A percentile compares a stretch with the other conserved stretches of the same genome.
These are phyloP conservation scores for Penicillium ochrochloron DNA, from an alignment of 495 filamentous ascomycete species.

Conservation along the genomic window DNA sequence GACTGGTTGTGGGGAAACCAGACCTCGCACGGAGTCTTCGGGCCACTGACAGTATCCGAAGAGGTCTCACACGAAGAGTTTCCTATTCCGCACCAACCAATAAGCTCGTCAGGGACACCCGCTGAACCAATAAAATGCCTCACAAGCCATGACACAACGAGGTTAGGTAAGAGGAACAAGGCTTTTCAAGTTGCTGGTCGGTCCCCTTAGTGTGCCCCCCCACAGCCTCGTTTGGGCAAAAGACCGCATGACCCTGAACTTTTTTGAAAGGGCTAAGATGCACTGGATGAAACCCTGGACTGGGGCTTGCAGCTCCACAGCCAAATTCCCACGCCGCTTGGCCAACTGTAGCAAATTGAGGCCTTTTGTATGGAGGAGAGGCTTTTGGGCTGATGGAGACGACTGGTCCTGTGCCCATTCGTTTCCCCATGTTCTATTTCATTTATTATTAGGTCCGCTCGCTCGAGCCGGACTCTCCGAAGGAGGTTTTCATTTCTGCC, in stretches of 20 bases:
- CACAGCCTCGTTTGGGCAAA: conserved; percentile 23
- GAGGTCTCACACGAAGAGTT: conserved; percentile 9
- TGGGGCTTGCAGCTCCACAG: conserved; percentile 18
- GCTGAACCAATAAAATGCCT: conserved; percentile 1
- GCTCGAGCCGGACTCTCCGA: conserved; percentile 9
- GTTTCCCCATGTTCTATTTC: conserved; percentile 26
- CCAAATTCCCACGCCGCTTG: conserved; percentile 6
- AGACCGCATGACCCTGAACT: conserved; percentile 24
- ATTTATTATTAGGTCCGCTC: conserved; percentile 20
- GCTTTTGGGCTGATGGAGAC: not conserved
- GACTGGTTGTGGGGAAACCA: conserved; percentile 9
- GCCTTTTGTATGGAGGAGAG: not conserved
- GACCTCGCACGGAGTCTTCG: conserved; percentile 12
- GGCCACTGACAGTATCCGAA: conserved; percentile 1
- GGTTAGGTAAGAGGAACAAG: conserved; percentile 9
- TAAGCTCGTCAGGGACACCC: conserved; percentile 1
- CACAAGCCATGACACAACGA: not conserved
- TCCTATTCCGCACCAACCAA: conserved; percentile 5
- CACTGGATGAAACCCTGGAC: conserved; percentile 24
- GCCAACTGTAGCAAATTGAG: not conserved
- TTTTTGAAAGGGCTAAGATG: conserved; percentile 6
- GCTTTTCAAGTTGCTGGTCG: not conserved
- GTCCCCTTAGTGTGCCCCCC: conserved; percentile 8
- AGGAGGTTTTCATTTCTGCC: not conserved
- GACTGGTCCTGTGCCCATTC: conserved; percentile 12